phyloP scores from a whole-genome alignment of 73 alveolate genomes.

The Diophrys appendiculata region DNA sequence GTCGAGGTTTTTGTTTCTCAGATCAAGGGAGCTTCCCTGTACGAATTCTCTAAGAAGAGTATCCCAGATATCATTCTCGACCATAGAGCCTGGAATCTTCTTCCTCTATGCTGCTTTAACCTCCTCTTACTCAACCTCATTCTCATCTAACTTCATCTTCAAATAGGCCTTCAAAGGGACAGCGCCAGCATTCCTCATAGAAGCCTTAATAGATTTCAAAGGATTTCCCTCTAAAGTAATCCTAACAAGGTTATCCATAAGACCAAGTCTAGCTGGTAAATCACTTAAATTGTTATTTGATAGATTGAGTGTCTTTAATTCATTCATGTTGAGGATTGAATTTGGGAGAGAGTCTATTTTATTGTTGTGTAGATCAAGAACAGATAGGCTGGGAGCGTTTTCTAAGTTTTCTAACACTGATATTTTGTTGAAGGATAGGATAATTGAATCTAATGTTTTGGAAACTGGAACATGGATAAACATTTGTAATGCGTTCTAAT shows the following conservation, averaged over 20 bases:
- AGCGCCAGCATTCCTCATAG: conserved; percentile 92
- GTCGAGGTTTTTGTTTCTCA: conserved; percentile 34
- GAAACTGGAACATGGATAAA: conserved; percentile 70
- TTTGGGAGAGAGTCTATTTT: conserved; percentile 78
- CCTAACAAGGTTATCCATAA: conserved; percentile 85
- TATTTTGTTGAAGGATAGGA: conserved; percentile 74
- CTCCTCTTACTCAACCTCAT: conserved; percentile 71
- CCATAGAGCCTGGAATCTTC: conserved; percentile 47
- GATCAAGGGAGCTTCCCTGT: conserved; percentile 20
- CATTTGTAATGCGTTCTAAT: conserved; percentile 69
- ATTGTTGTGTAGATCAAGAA: conserved; percentile 84
- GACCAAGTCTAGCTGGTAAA: conserved; percentile 85
- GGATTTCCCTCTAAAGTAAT: conserved; percentile 96
- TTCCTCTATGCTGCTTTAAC: conserved; percentile 26
- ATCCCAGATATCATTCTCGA: conserved; percentile 62
- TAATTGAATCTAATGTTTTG: conserved; percentile 70
- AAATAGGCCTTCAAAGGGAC: conserved; percentile 88
- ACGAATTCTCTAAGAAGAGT: conserved; percentile 53
- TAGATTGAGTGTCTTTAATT: conserved; percentile 88
- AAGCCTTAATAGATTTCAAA: conserved; percentile 84
- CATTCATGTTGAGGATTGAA: conserved; percentile 64
- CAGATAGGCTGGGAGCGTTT: conserved; percentile 72
- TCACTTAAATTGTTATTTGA: conserved; percentile 91
- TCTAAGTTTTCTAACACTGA: conserved; percentile 65
- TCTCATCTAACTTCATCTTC: conserved; percentile 73